These are phyloP conservation scores for Fragilaria crotonensis DNA, from an alignment of 108 stramenopile genomes.

Conservation along the genomic window DNA sequence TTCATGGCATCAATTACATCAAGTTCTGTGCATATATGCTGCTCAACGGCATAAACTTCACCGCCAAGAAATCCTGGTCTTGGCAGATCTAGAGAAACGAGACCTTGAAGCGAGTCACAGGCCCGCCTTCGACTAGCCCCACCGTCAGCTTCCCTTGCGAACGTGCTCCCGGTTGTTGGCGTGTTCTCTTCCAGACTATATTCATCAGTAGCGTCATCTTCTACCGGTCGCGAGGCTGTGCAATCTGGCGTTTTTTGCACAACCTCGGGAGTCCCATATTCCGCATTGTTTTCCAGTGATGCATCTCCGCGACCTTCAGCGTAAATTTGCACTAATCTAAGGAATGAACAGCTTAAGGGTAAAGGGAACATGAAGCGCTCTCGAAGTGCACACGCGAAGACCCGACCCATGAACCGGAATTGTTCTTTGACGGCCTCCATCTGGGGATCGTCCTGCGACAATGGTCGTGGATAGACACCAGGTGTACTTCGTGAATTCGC, in stretches of 20 bases:
- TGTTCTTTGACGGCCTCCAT: constrained; percentile 11
- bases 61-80: constrained; percentile 50
- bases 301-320: neutral
- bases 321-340: constrained; percentile 28
- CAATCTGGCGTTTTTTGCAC: too few species aligned
- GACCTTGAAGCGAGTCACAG: constrained; percentile 10
- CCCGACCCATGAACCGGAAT: constrained; percentile 41
- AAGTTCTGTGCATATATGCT: constrained; percentile 22
- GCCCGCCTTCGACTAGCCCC: too few species aligned
- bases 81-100: constrained; percentile 39
- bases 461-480: constrained; percentile 38
- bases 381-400: constrained; percentile 44
- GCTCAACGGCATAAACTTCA: constrained; percentile 39
- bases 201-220: too few species aligned
- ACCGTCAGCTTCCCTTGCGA: too few species aligned
- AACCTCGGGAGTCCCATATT: too few species aligned
- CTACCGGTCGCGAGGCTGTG: too few species aligned
- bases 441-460: constrained; percentile 21
- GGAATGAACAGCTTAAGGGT: constrained; percentile 33
- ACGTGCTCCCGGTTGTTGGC: too few species aligned
- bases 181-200: too few species aligned
- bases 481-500: constrained; percentile 19
- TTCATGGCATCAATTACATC: constrained; percentile 29
- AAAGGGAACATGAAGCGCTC: constrained; percentile 46
- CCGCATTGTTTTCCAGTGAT: too few species aligned